A percentile compares a stretch with the other conserved stretches of the same genome.
phyloP scores from a whole-genome alignment of 2,329 filamentous ascomycete species.

The Talaromyces sp. region DNA sequence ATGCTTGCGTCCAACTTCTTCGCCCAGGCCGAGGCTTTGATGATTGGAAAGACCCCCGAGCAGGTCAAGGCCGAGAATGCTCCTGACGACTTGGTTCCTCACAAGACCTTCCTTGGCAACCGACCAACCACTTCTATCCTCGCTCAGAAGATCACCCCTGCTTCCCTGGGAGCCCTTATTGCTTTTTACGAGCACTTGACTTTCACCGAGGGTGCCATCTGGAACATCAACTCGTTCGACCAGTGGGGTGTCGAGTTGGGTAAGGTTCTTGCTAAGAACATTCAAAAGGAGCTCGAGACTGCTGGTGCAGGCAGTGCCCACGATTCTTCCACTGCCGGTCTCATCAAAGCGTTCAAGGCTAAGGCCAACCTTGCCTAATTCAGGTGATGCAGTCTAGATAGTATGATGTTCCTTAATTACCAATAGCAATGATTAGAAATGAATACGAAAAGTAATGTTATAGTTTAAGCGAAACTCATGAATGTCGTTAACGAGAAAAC shows the following conservation, averaged over 20 bases:
- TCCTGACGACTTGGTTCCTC: conserved; percentile 65
- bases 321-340: conserved; percentile 80
- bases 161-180: conserved; percentile 88
- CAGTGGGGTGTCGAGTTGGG: conserved; percentile 99
- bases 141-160: conserved; percentile 88
- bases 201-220: conserved; percentile 94
- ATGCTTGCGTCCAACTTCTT: conserved; percentile 53
- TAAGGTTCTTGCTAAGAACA: conserved; percentile 93
- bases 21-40: conserved; percentile 49
- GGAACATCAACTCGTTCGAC: conserved; percentile 99
- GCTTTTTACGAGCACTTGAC: conserved; percentile 99
- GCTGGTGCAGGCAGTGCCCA: conserved; percentile 69
- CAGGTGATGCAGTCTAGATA: conserved; percentile 12
- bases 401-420: not conserved
- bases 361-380: conserved; percentile 49
- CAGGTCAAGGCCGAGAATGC: conserved; percentile 48
- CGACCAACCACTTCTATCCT: conserved; percentile 93
- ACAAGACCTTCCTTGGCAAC: conserved; percentile 99
- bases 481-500: not conserved
- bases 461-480: not conserved
- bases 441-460: conserved; percentile 12
- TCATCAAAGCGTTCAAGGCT: conserved; percentile 92
- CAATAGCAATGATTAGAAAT: conserved; percentile 14
- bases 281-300: conserved; percentile 75
- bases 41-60: conserved; percentile 53